Evolutionary conservation across 768 basidiomycete genomes (phyloP), one percentile per base, ranked within the genome.

Genomic region (Cubamyces sp.): DNA sequence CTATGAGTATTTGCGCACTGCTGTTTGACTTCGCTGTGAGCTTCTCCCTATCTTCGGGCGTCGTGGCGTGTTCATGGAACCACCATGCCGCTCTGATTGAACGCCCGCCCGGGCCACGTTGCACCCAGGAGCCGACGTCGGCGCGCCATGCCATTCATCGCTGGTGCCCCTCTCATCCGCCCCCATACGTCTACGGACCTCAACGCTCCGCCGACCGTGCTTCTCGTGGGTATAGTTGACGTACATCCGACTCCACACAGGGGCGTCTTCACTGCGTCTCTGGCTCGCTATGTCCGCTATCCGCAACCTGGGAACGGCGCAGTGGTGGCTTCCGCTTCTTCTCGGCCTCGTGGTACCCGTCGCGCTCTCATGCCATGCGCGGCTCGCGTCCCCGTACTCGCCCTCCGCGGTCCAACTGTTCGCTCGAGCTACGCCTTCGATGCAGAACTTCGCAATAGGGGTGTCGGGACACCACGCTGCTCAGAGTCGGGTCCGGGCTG

Each of bases 11-110:
- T 6, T 18, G 34, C 23, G n/a, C 15, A 21, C 54, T 43, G 54
- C 54, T 55, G 46, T 42, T 23, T 37, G 40, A 21, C 48, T 49
- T 45, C 47, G 1, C 50, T 2, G 0, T 47, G 42, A 46, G 40
- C 54, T 57, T 62, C 50, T 62, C 50, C 54, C 61, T 62, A 62
- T 62, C 61, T 62, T 57, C 50, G 42, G 59, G 55, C 54, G 54
- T 57, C 30, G 54, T 45, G 49, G 49, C 34, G 41, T n/a, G 41
- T 56, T 55, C 46, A 21, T 28, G 37, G 53, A 61, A 46, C 40
- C 50, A 19, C 30, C 18, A 19, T 25, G 40, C 42, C 30, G 49
- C 49, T 21, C 23, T 37, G 43, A 39, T 37, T 41, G 23, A 52
- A 43, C 55, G 55, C 61, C 42, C 61, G 2, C 37, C 6, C 28